These are phyloP conservation scores for Apiospora phragmitis DNA, from an alignment of 2,329 filamentous ascomycete genomes.

Conservation along the genomic window DNA sequence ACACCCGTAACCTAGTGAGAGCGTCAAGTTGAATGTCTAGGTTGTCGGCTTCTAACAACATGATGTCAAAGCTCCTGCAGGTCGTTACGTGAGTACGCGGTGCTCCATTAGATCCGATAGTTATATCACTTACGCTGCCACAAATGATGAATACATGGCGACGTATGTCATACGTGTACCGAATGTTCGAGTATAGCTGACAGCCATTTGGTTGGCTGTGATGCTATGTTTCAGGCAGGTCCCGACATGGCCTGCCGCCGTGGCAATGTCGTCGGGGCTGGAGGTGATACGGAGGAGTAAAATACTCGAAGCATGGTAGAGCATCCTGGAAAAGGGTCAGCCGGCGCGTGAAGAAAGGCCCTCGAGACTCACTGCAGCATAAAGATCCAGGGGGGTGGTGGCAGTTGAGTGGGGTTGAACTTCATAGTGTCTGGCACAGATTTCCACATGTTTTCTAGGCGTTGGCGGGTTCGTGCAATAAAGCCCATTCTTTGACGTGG, in stretches of 20 bases:
- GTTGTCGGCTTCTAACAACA: background rate
- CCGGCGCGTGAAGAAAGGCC: background rate
- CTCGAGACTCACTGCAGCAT: background rate
- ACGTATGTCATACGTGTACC: slow-evolving; percentile 7
- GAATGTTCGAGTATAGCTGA: background rate
- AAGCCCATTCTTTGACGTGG: background rate
- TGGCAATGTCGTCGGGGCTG: background rate
- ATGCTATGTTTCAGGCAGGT: slow-evolving; percentile 4
- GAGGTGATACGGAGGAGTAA: background rate
- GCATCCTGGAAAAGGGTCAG: background rate
- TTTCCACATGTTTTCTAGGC: background rate
- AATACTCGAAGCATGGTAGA: slow-evolving; percentile 4
- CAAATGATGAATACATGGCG: slow-evolving; percentile 5
- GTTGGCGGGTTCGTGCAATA: background rate
- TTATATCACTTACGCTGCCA: background rate
- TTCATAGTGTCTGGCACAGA: slow-evolving; percentile 3
- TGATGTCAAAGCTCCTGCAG: background rate
- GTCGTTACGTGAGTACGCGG: background rate
- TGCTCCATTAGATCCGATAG: background rate
- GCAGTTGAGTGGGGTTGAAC: background rate
- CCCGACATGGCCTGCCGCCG: background rate
- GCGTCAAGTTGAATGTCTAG: background rate
- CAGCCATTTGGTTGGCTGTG: slow-evolving; percentile 1
- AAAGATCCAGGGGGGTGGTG: slow-evolving; percentile 3
- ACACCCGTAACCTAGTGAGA: background rate